phyloP scores from a whole-genome alignment of 345 rosid species.

The Eucalyptus coolabah region DNA sequence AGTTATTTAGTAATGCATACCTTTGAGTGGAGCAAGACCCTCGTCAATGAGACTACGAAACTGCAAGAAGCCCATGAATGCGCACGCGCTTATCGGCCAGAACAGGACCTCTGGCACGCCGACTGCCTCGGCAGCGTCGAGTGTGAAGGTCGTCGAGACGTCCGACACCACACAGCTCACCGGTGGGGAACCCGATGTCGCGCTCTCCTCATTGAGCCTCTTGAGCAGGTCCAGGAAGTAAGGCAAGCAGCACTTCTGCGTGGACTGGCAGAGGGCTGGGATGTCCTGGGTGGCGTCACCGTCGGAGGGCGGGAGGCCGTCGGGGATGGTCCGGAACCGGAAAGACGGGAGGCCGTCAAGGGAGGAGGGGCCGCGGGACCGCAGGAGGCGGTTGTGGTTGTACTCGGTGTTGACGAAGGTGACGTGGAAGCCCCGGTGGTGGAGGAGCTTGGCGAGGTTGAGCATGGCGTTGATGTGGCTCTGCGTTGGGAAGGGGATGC shows the following conservation, averaged over 20 bases:
- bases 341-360: constrained; percentile 26
- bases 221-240: background rate
- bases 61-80: constrained; percentile 9
- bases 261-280: constrained; percentile 20
- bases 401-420: constrained; percentile 44
- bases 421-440: constrained; percentile 25
- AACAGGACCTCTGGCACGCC: constrained; percentile 27
- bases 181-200: background rate
- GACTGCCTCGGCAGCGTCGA: constrained; percentile 22
- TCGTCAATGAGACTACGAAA: constrained; percentile 3
- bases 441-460: constrained; percentile 35
- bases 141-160: constrained; percentile 3
- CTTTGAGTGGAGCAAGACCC: constrained; percentile 34
- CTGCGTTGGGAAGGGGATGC: constrained; percentile 14
- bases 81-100: constrained; percentile 32
- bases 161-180: background rate
- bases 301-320: constrained; percentile 20
- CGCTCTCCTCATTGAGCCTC: background rate
- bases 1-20: background rate
- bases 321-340: constrained; percentile 2
- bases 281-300: constrained; percentile 28
- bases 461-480: constrained; percentile 49
- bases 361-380: constrained; percentile 15
- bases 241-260: background rate
- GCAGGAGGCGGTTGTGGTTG: constrained; percentile 29